phyloP scores from a whole-genome alignment of 1,139 yeast species.

The Candida tropicalis region DNA sequence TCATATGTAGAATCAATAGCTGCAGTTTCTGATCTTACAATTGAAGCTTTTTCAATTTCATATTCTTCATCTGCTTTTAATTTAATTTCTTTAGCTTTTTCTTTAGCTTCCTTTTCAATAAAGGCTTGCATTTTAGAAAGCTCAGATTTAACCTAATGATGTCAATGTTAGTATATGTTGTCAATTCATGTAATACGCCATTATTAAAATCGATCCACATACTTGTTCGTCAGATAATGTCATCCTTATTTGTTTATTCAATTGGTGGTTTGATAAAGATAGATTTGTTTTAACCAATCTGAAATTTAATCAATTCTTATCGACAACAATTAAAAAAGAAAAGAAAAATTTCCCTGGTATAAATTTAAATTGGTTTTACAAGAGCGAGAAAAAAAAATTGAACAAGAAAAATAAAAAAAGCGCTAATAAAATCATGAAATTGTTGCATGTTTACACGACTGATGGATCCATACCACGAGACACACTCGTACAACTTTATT shows the following conservation, averaged over 20 bases:
- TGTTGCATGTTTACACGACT: constrained; percentile 4
- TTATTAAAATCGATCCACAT: constrained; percentile 22
- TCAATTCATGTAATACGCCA: neutral
- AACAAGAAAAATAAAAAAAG: neutral
- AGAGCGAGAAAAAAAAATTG: neutral
- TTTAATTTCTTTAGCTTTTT: constrained; percentile 94
- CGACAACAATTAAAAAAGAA: no score
- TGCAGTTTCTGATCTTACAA: constrained; percentile 90
- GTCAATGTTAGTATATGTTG: constrained; percentile 12
- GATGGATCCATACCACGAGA: neutral
- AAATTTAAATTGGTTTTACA: constrained; percentile 3
- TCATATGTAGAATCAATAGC: constrained; percentile 83
- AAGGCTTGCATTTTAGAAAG: constrained; percentile 97
- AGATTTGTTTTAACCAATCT: neutral
- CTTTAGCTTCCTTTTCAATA: constrained; percentile 98
- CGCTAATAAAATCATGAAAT: neutral
- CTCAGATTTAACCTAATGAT: constrained; percentile 81
- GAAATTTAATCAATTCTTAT: constrained; percentile 8
- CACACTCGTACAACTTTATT: no score
- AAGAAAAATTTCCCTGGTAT: neutral
- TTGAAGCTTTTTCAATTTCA: constrained; percentile 94
- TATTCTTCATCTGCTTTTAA: constrained; percentile 98
- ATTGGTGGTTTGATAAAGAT: constrained; percentile 3
- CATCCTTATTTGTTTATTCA: constrained; percentile 27
- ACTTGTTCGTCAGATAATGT: constrained; percentile 53